phyloP scores from a whole-genome alignment of 495 filamentous ascomycete genomes.

The Trichoderma reesei region DNA sequence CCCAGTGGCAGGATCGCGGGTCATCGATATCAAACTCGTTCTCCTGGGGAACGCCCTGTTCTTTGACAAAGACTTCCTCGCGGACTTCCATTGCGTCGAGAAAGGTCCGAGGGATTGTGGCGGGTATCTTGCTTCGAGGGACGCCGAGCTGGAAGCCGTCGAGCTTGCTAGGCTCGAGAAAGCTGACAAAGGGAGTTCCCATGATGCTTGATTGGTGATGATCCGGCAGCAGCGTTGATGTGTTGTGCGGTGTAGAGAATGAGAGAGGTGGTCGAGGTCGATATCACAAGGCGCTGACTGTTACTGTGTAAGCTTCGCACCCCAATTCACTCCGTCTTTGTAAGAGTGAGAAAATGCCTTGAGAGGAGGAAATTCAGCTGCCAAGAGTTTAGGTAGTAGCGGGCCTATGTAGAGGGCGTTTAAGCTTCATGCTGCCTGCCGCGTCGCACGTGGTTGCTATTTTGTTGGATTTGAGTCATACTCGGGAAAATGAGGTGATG shows the following conservation, averaged over 20 bases:
- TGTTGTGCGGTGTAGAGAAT: background rate
- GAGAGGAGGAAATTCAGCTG: background rate
- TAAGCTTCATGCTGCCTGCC: background rate
- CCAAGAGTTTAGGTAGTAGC: background rate
- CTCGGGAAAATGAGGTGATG: background rate
- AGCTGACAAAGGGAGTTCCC: conserved; percentile 38
- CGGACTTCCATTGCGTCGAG: conserved; percentile 71
- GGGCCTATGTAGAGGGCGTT: background rate
- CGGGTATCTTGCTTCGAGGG: conserved; percentile 32
- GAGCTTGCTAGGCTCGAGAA: conserved; percentile 37
- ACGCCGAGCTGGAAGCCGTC: conserved; percentile 34
- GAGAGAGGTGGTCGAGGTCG: background rate
- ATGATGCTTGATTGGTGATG: conserved; percentile 12
- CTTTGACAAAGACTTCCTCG: conserved; percentile 63
- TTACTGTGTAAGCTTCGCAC: background rate
- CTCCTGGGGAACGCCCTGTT: conserved; percentile 57
- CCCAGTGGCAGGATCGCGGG: conserved; percentile 67
- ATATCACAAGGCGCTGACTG: background rate
- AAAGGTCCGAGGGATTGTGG: conserved; percentile 51
- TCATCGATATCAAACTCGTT: conserved; percentile 78
- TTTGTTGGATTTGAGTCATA: background rate
- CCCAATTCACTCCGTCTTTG: background rate
- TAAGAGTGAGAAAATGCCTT: background rate
- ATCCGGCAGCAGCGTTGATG: no score
- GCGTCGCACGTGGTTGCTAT: background rate